phyloP scores from a whole-genome alignment of 2,329 filamentous ascomycete species.

The Fusarium tjaetaba region DNA sequence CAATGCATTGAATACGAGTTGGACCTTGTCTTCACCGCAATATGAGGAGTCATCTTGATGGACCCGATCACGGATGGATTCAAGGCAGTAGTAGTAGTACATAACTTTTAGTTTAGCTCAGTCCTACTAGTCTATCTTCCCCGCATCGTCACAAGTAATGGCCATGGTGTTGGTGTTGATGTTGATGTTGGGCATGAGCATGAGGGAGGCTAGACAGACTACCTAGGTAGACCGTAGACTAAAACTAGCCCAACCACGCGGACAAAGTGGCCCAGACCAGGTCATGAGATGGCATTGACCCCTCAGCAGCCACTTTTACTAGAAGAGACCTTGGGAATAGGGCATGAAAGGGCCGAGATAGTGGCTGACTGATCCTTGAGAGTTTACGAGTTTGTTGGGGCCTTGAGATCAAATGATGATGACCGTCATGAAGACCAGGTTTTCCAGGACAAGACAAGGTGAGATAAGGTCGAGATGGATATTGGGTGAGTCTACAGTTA shows the following conservation, averaged over 20 bases:
- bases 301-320: constrained; percentile 4
- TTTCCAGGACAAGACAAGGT: neutral
- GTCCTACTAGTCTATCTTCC: constrained; percentile 2
- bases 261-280: constrained; percentile 13
- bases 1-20: constrained; percentile 10
- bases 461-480: neutral
- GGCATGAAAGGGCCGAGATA: constrained; percentile 4
- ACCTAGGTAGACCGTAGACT: neutral
- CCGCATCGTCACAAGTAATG: constrained; percentile 29
- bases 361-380: constrained; percentile 18
- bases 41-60: constrained; percentile 22
- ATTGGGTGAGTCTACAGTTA: neutral
- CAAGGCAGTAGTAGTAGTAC: neutral
- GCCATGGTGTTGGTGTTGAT: neutral
- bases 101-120: neutral
- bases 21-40: constrained; percentile 26
- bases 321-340: neutral
- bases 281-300: constrained; percentile 31
- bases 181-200: constrained; percentile 28
- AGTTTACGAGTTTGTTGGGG: neutral
- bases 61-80: constrained; percentile 15
- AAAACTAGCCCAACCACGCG: constrained; percentile 22
- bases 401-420: constrained; percentile 28
- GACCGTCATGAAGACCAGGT: neutral
- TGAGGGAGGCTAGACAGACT: constrained; percentile 3